Evolutionary conservation across 371 early-diverging fungal species (phyloP).

Genomic region (Zancudomyces culisetae): DNA sequence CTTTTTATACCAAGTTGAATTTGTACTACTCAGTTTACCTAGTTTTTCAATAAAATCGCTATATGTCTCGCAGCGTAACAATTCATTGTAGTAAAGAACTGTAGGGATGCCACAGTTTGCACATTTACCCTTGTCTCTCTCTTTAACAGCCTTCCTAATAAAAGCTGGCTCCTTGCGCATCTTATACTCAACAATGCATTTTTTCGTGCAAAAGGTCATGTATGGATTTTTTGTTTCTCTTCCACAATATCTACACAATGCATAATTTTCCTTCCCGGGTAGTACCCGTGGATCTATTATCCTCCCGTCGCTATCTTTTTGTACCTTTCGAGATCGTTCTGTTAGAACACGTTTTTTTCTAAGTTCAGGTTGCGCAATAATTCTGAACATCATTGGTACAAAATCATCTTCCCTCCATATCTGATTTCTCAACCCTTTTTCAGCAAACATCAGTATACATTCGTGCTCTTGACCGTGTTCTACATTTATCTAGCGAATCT

Average conservation of each 20-base stretch:
- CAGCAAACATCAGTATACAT: no score
- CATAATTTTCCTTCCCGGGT: conserved; percentile 7
- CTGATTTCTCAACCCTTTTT: no score
- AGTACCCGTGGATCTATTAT: conserved; percentile 12
- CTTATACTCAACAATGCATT: not conserved
- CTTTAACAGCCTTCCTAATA: not conserved
- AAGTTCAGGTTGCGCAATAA: not conserved
- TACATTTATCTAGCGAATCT: no score
- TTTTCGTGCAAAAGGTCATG: conserved; percentile 8
- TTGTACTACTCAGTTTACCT: not conserved
- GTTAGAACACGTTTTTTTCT: not conserved
- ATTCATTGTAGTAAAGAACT: not conserved
- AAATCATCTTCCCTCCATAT: not conserved
- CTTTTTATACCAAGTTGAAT: not conserved
- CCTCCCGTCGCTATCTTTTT: not conserved
- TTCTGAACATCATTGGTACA: not conserved
- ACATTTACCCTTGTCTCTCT: not conserved
- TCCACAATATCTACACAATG: conserved; percentile 18
- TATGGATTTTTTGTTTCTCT: conserved; percentile 5
- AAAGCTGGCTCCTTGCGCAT: not conserved
- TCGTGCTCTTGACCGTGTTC: no score
- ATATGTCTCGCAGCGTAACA: not conserved
- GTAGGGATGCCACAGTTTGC: not conserved
- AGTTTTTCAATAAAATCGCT: not conserved
- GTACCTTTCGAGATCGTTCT: not conserved